Evolutionary conservation across 495 filamentous ascomycete species (phyloP), one percentile per base, ranked within the genome.

Genomic region (Penicillium malachiteum): DNA sequence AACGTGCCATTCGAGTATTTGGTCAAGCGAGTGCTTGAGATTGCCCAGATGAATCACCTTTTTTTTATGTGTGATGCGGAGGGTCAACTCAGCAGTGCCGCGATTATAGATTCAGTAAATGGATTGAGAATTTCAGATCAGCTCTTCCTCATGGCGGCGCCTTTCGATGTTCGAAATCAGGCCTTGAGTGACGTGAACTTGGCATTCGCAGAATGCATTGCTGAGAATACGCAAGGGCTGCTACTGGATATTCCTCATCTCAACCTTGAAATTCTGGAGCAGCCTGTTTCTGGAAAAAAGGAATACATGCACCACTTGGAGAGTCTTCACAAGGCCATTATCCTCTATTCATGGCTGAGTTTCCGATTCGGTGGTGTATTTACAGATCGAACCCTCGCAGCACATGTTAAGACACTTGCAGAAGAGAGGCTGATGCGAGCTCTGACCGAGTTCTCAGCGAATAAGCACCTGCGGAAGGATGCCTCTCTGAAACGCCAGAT

Each of bases 331-430:
- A 91, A 89, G 65, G 75, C 82, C 13, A 70, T 97, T 33, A 87
- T 93, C 16, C 70, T 93, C 16, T 98, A 96, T 61, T 76, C 92
- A 7, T 98, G 94, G 94, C 77, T 97, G 14, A 84, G 82, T 54
- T 88, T 79, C 59, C 77, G 84, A 5, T 86, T 87, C 57, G 66
- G 86, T 10, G 90, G 92, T 48, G 80, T 96, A 10, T 96, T 97
- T 67, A 81, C 79, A 10, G 89, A 87, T 56, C 83, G 91, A 56
- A 77, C 77, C 30, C 81, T 96, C 18, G 91, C 90, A 1, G 82
- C 87, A 48, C 86, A 96, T 69, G 83, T 90, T 35, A 97, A 97
- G 69, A 65, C 70, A 16, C 56, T 96, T 45, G 86, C 91, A 13
- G 92, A 97, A 73, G 77, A 82, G 30, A 82, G 80, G 63, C 96